phyloP scores from a whole-genome alignment of 1,284 basidiomycete species.

The Mrakiaceae sp. region DNA sequence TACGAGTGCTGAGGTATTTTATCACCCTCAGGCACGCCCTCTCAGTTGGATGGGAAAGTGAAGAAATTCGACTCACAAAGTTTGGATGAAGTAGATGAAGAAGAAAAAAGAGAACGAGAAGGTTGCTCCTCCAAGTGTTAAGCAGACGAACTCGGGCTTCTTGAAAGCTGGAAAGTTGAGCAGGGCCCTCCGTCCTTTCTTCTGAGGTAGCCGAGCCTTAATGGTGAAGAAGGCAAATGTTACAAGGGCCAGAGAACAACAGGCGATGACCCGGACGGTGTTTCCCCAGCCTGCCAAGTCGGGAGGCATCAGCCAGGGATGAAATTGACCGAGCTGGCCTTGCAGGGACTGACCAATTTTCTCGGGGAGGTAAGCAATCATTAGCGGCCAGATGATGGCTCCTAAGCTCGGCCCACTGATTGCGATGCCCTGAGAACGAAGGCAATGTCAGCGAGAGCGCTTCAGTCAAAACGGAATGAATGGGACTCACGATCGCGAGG shows the following conservation, averaged over 20 bases:
- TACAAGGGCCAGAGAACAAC: neutral
- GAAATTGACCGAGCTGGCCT: too few species aligned
- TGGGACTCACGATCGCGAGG: neutral
- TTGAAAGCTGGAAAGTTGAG: neutral
- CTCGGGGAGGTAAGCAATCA: neutral
- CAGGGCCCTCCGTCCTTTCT: neutral
- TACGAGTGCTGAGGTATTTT: too few species aligned
- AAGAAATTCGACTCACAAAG: neutral
- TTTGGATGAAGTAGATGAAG: neutral
- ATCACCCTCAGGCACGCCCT: too few species aligned
- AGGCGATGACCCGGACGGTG: neutral
- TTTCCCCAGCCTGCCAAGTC: too few species aligned
- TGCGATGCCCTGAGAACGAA: too few species aligned
- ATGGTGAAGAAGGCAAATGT: neutral
- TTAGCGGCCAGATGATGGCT: neutral
- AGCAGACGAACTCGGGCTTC: neutral
- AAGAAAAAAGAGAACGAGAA: constrained; percentile 4
- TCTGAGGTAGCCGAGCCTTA: neutral
- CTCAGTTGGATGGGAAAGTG: neutral
- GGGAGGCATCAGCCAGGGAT: too few species aligned
- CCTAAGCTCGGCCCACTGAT: too few species aligned
- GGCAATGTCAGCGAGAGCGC: too few species aligned
- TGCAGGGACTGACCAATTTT: neutral
- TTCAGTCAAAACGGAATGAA: too few species aligned
- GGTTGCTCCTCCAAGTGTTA: neutral